phyloP scores from a whole-genome alignment of 2,329 filamentous ascomycete species.

The Stachybotrys elegans region DNA sequence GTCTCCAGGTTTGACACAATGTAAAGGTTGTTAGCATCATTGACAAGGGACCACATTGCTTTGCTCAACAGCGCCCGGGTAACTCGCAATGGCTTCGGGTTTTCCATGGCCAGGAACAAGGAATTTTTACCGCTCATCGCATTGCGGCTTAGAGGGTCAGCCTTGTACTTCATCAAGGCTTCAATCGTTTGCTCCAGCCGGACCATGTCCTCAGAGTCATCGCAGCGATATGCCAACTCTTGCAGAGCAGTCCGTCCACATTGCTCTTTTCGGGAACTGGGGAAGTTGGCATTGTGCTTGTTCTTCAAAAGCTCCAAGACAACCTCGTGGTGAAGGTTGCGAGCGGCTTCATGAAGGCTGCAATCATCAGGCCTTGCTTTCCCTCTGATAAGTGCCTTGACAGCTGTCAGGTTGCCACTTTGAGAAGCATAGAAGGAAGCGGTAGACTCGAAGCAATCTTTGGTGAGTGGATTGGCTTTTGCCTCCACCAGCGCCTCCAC shows the following conservation, averaged over 20 bases:
- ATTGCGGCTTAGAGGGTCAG: conserved; percentile 1
- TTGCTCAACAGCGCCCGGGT: conserved; percentile 3
- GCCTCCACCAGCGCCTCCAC: neutral
- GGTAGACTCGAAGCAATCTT: neutral
- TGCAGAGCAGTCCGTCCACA: conserved; percentile 6
- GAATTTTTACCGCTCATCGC: conserved; percentile 5
- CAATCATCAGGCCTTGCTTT: conserved; percentile 4
- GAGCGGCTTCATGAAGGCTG: conserved; percentile 9
- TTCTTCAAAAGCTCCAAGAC: conserved; percentile 4
- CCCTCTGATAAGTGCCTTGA: conserved; percentile 3
- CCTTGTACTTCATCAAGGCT: conserved; percentile 3
- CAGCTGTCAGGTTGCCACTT: neutral
- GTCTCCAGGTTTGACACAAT: neutral
- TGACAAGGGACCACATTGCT: conserved; percentile 5
- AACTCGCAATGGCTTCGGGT: conserved; percentile 1
- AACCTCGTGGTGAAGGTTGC: conserved; percentile 7
- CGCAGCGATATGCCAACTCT: conserved; percentile 4
- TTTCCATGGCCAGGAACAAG: conserved; percentile 7
- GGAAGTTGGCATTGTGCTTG: conserved; percentile 5
- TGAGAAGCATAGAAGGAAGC: neutral
- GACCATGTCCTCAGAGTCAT: neutral
- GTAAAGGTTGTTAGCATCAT: conserved; percentile 3
- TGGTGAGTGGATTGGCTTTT: neutral
- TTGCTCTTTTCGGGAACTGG: conserved; percentile 2
- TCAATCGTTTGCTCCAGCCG: conserved; percentile 5